Percentiles rank a stretch among this genome's conserved stretches.
Conservation (phyloP, 495 filamentous ascomycete genomes). For the Jackrogersella minutella region DNA sequence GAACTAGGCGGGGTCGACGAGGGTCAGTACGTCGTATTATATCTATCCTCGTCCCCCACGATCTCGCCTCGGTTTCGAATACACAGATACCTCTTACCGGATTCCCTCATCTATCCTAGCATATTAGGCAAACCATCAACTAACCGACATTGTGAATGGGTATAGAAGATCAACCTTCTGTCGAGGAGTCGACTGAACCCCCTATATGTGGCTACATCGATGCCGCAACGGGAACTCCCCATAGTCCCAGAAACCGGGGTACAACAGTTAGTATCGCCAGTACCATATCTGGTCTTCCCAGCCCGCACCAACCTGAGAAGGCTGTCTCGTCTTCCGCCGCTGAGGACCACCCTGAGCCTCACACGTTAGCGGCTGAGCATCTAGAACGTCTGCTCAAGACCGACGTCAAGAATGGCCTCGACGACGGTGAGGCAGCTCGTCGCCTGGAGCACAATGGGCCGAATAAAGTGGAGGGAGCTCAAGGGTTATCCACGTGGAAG, state of each 20-base stretch:
- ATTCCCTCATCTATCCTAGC: conserved; percentile 10
- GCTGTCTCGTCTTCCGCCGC: background rate
- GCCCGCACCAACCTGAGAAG: conserved; percentile 3
- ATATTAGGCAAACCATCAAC: conserved; percentile 7
- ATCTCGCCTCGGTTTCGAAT: conserved; percentile 12
- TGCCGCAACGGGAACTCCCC: conserved; percentile 38
- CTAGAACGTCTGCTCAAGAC: conserved; percentile 39
- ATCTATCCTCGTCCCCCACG: conserved; percentile 36
- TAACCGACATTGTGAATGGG: conserved; percentile 53
- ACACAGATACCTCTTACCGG: conserved; percentile 12
- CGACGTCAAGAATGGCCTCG: conserved; percentile 51
- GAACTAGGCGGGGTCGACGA: conserved; percentile 29
- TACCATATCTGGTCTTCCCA: conserved; percentile 2
- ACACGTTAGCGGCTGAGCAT: conserved; percentile 34
- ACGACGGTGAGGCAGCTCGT: conserved; percentile 49
- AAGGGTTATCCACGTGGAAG: conserved; percentile 61
- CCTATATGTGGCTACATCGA: conserved; percentile 57
- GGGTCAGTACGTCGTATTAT: conserved; percentile 29
- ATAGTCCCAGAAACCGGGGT: conserved; percentile 25
- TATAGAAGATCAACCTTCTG: conserved; percentile 55
- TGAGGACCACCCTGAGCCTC: conserved; percentile 32
- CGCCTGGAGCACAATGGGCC: conserved; percentile 57
- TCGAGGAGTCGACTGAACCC: conserved; percentile 61
- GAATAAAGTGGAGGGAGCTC: conserved; percentile 61
- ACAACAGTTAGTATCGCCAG: conserved; percentile 7